Percentiles rank a stretch among this genome's conserved stretches.
These are phyloP conservation scores for Neltuma alba DNA, from an alignment of 306 rosid genomes.

Conservation along the genomic window DNA sequence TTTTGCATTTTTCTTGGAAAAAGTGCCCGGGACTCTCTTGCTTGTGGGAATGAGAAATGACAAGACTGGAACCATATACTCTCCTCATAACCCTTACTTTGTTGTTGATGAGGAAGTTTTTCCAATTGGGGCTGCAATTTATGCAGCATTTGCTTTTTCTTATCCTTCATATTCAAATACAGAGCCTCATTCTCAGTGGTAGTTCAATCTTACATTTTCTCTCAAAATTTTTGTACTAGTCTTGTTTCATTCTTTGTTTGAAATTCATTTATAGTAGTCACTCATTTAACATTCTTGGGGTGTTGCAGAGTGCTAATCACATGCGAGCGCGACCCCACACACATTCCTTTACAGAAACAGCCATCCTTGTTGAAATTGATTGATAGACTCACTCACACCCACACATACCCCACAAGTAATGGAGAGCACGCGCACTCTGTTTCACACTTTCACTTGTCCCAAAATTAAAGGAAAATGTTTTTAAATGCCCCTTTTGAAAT, in stretches of 20 bases:
- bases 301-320: no score
- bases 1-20: slow-evolving; percentile 80
- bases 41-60: slow-evolving; percentile 67
- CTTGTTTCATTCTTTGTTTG: slow-evolving; percentile 23
- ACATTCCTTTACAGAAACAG: no score
- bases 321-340: no score
- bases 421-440: no score
- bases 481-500: not conserved
- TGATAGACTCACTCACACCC: no score
- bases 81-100: slow-evolving; percentile 71
- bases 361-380: not conserved
- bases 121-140: slow-evolving; percentile 86
- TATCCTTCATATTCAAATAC: slow-evolving; percentile 55
- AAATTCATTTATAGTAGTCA: not conserved
- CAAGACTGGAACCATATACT: slow-evolving; percentile 57
- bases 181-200: slow-evolving; percentile 36
- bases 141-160: slow-evolving; percentile 82
- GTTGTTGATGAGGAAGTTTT: slow-evolving; percentile 68
- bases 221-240: not conserved
- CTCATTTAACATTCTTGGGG: not conserved
- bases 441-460: not conserved
- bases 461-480: not conserved
- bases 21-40: slow-evolving; percentile 74
- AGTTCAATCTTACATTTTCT: not conserved
- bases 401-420: no score